A percentile compares a stretch with the other conserved stretches of the same genome.
phyloP scores from a whole-genome alignment of 108 stramenopile species.

The Nitzschia sp. region DNA sequence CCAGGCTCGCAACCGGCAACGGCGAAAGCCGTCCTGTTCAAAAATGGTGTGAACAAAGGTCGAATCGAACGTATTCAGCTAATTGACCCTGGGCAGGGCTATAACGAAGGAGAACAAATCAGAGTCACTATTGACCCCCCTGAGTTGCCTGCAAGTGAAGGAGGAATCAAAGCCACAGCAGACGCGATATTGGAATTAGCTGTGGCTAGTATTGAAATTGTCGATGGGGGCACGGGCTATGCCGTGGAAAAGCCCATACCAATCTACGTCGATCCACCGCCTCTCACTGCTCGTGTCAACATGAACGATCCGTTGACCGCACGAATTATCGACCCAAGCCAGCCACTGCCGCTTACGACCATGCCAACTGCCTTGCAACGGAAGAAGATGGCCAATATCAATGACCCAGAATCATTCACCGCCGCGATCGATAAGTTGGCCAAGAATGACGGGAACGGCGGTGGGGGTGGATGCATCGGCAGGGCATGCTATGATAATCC shows the following conservation, averaged over 20 bases:
- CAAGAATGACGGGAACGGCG: slow-evolving; percentile 34
- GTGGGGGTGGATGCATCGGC: slow-evolving; percentile 49
- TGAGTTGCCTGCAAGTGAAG: slow-evolving; percentile 34
- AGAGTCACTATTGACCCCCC: slow-evolving; percentile 59
- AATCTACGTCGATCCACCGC: slow-evolving; percentile 73
- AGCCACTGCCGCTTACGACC: slow-evolving; percentile 34
- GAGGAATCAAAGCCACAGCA: slow-evolving; percentile 64
- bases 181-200: slow-evolving; percentile 69
- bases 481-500: slow-evolving; percentile 55
- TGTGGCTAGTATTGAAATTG: slow-evolving; percentile 64
- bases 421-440: slow-evolving; percentile 22
- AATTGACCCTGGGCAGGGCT: slow-evolving; percentile 66
- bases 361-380: slow-evolving; percentile 18
- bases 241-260: slow-evolving; percentile 70
- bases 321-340: slow-evolving; percentile 29
- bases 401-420: slow-evolving; percentile 24
- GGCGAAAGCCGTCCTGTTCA: slow-evolving; percentile 64
- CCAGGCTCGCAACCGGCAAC: slow-evolving; percentile 43
- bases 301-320: slow-evolving; percentile 63
- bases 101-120: slow-evolving; percentile 52
- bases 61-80: slow-evolving; percentile 63
- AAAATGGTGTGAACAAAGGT: slow-evolving; percentile 69
- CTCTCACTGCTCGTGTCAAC: slow-evolving; percentile 51
- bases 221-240: slow-evolving; percentile 78
- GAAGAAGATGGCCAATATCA: slow-evolving; percentile 26